A percentile compares a stretch with the other conserved stretches of the same genome.
Evolutionary conservation across 2,329 filamentous ascomycete genomes (phyloP).

Genomic region (Monosporascus sp.): DNA sequence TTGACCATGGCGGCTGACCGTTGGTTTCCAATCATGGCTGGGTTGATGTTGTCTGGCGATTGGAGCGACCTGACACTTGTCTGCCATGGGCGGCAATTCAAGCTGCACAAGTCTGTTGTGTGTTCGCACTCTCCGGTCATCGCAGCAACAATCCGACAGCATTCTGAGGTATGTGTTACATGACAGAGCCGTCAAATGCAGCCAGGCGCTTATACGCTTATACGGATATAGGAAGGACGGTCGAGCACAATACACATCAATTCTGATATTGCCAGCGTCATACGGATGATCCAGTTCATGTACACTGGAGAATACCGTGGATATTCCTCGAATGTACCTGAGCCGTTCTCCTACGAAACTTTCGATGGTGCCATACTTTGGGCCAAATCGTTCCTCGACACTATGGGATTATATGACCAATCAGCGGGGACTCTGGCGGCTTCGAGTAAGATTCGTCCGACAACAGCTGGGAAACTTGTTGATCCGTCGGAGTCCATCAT

Average conservation of each 20-base stretch:
- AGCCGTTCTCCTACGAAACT: not conserved
- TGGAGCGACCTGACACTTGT: slow-evolving; percentile 8
- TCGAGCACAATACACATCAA: slow-evolving; percentile 1
- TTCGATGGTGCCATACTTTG: not conserved
- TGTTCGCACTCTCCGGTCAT: slow-evolving; percentile 18
- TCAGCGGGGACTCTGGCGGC: not conserved
- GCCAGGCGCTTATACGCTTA: not conserved
- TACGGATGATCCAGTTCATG: slow-evolving; percentile 9
- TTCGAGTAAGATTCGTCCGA: not conserved
- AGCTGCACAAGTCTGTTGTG: slow-evolving; percentile 20
- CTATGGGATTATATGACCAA: not conserved
- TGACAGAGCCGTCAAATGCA: not conserved
- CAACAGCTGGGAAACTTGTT: too few relatives aligned
- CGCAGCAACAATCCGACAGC: slow-evolving; percentile 12
- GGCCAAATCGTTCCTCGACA: not conserved
- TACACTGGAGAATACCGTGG: slow-evolving; percentile 6
- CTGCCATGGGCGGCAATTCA: slow-evolving; percentile 17
- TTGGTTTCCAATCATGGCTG: not conserved
- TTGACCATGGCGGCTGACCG: too few relatives aligned
- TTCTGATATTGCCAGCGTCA: slow-evolving; percentile 2
- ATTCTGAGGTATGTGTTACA: slow-evolving; percentile 19
- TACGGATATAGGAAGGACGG: slow-evolving; percentile 1
- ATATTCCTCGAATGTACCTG: not conserved
- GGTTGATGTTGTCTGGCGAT: slow-evolving; percentile 5
- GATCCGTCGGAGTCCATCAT: not conserved